Base-by-base conservation (phyloP, 768 basidiomycete genomes). In the Goffeauzyma gilvescens region DNA sequence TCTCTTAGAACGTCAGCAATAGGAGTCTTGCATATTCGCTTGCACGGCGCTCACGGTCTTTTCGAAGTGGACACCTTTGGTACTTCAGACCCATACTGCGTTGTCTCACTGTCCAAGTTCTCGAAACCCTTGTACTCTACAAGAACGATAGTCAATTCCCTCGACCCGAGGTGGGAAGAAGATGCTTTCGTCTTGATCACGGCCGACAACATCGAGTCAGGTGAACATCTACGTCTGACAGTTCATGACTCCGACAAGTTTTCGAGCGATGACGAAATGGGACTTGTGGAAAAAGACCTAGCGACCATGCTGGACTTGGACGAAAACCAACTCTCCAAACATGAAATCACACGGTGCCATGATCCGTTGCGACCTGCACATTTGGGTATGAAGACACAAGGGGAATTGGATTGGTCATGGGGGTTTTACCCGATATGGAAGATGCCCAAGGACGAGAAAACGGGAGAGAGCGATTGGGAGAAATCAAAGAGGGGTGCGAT, bases 161-260 rank as follows among this genome's bases (percentile, higher is more conserved):
- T 52, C 17, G 46, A 59, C 36, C 64, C 64, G 2, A 25, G 51
- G 2, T 65, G 64, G 64, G 62, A 64, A 25, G 64, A 65, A 44
- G 50, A 57, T 15, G 60, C 60, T 1, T 62, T 55, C 41, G 58
- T 65, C 17, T 55, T 64, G 2, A 47, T 64, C 17, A 38, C 52
- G 0, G 43, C 44, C 8, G 62, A 62, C 40, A 57, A 58, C 5
- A 54, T 65, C 18, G 55, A 59, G 32, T 50, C 57, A 2, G 64
- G 62, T 6, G 62, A 65, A 35, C 46, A 43, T 27, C 45, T 65
- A 9, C 53, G 55, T 9, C 23, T 64, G 4, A 48, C 57, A 10
- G 48, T 58, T 4, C 59, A 50, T 42, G 64, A 65, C 35, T 50
- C 55, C 20, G 64, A 65, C 38, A 42, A 59, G 1, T 60, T 58